These are phyloP conservation scores for Cladosporium velox DNA, from an alignment of 2,329 filamentous ascomycete genomes.

Conservation along the genomic window DNA sequence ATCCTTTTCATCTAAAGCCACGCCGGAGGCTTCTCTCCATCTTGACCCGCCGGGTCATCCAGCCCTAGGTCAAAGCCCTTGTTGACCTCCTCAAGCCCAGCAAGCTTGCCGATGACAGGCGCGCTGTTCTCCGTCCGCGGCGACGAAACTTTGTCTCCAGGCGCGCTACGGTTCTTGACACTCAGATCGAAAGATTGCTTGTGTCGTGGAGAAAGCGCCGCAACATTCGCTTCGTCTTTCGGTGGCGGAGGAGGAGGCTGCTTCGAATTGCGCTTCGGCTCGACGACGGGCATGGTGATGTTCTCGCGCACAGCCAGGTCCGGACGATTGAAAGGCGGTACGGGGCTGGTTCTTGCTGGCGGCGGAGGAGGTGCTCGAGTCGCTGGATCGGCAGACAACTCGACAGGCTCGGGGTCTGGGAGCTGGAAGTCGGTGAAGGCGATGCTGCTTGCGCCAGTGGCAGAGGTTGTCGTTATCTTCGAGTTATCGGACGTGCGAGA, in stretches of 20 bases:
- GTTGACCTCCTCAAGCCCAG: background rate
- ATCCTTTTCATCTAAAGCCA: conserved; percentile 8
- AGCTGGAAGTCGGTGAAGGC: conserved; percentile 9
- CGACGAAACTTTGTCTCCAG: background rate
- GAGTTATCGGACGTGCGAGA: conserved; percentile 12
- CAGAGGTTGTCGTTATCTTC: background rate
- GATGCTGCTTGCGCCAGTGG: background rate
- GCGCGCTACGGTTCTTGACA: background rate
- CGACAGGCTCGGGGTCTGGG: conserved; percentile 13
- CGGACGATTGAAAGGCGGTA: background rate
- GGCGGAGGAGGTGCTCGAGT: background rate
- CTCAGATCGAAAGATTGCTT: background rate
- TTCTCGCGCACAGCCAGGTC: conserved; percentile 19
- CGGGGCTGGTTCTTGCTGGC: background rate
- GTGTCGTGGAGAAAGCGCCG: background rate
- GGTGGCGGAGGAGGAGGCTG: conserved; percentile 14
- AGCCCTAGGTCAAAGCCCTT: conserved; percentile 15
- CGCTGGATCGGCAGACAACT: conserved; percentile 8
- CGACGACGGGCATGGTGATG: conserved; percentile 18
- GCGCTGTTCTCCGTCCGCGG: background rate
- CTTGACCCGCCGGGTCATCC: background rate
- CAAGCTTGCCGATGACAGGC: conserved; percentile 4
- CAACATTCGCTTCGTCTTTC: background rate
- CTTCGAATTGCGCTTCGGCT: conserved; percentile 1
- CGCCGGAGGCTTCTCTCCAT: conserved; percentile 1